Conservation (phyloP, 2,329 filamentous ascomycete genomes). For the Eutypa lata region DNA sequence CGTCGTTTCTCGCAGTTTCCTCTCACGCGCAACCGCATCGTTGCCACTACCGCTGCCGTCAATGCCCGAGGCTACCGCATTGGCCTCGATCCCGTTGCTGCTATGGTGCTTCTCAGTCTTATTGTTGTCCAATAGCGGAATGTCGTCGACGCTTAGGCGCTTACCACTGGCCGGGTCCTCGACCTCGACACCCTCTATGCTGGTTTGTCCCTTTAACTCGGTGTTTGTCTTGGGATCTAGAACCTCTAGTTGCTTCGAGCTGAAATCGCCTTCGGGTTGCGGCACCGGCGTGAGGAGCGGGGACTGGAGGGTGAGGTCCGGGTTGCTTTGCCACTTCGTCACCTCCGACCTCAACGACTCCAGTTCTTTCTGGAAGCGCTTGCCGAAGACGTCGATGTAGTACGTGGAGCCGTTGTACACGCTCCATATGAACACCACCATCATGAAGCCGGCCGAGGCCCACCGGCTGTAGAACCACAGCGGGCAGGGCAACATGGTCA, state of each 20-base stretch:
- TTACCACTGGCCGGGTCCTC: conserved; percentile 25
- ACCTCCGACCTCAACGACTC: conserved; percentile 88
- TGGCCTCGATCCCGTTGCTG: no score
- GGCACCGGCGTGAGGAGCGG: conserved; percentile 36
- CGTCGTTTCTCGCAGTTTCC: conserved; percentile 31
- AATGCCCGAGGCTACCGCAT: conserved; percentile 2
- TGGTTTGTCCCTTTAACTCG: neutral
- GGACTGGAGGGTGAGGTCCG: conserved; percentile 42
- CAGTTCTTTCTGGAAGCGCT: conserved; percentile 92
- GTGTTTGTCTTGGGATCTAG: conserved; percentile 8
- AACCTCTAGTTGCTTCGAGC: conserved; percentile 14
- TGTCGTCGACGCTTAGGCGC: conserved; percentile 45
- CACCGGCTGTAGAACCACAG: conserved; percentile 90
- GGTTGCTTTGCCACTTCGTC: conserved; percentile 74
- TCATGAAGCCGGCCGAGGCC: conserved; percentile 74
- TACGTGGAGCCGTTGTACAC: conserved; percentile 96
- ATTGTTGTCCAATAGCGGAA: conserved; percentile 54
- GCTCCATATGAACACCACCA: conserved; percentile 85
- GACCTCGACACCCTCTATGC: conserved; percentile 12
- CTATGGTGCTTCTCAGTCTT: no score
- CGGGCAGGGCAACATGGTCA: conserved; percentile 93
- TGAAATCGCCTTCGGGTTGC: conserved; percentile 13
- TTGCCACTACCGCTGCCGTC: conserved; percentile 27
- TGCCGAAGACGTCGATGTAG: conserved; percentile 98
- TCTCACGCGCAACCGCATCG: conserved; percentile 45